These are phyloP conservation scores for Rhododendron griersonianum DNA, from an alignment of 148 eudicot genomes.

Conservation along the genomic window DNA sequence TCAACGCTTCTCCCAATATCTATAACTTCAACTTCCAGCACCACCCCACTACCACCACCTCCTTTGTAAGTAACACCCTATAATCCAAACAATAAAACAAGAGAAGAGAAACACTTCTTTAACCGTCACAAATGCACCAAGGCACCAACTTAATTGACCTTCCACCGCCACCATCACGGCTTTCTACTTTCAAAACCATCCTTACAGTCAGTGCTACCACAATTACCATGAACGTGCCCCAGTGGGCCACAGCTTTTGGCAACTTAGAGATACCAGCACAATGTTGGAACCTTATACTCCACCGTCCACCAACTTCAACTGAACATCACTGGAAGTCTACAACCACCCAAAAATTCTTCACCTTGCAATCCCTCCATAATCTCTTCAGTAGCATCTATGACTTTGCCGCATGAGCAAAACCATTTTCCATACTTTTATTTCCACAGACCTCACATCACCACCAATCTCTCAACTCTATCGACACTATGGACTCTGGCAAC, in stretches of 20 bases:
- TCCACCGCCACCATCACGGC: neutral
- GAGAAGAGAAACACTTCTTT: neutral
- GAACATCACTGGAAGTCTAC: neutral
- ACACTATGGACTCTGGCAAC: neutral
- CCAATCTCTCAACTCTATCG: neutral
- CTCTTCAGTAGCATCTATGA: neutral
- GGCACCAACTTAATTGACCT: neutral
- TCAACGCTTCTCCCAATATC: neutral
- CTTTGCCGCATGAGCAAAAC: neutral
- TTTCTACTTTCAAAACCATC: neutral
- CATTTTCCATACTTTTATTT: neutral
- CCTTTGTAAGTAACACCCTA: neutral
- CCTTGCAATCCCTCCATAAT: neutral
- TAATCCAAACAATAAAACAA: neutral
- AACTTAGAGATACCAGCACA: neutral
- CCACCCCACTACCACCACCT: neutral
- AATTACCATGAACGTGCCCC: too few species aligned
- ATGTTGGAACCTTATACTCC: neutral
- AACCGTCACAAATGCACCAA: neutral
- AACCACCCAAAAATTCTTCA: neutral
- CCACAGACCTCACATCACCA: neutral
- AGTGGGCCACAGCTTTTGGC: neutral
- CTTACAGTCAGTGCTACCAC: neutral
- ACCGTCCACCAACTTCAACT: slow-evolving; percentile 9
- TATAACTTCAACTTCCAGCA: neutral